A percentile compares a stretch with the other conserved stretches of the same genome.
Conservation (phyloP, 345 rosid genomes). For the Salix suchowensis region DNA sequence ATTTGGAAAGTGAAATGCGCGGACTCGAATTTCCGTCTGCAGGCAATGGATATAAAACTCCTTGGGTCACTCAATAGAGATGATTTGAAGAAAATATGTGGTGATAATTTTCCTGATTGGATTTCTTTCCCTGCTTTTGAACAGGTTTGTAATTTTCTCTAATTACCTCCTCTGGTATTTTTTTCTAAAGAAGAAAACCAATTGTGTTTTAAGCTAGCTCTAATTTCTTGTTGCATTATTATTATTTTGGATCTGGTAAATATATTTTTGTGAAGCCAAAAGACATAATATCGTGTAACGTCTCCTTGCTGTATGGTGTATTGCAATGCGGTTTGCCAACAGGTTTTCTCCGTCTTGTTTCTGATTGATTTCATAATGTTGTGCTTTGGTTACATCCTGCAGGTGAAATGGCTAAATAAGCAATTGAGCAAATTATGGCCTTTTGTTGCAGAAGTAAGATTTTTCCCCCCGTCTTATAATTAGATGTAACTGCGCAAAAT, state of each 20-base stretch:
- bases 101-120: constrained; percentile 96
- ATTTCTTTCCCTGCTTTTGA: constrained; percentile 97
- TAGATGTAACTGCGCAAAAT: constrained; percentile 5
- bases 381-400: constrained; percentile 21
- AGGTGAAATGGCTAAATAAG: constrained; percentile 99
- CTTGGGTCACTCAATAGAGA: constrained; percentile 44
- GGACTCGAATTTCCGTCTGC: constrained; percentile 10
- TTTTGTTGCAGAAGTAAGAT: constrained; percentile 81
- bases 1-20: background rate
- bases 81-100: constrained; percentile 84
- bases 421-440: constrained; percentile 95
- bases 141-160: constrained; percentile 50
- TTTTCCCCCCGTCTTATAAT: constrained; percentile 11
- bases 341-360: background rate
- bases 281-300: no score
- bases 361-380: background rate
- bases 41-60: constrained; percentile 94
- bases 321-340: background rate
- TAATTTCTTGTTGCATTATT: background rate
- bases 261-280: background rate
- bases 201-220: background rate
- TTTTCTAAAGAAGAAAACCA: background rate
- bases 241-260: background rate
- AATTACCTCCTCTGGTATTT: background rate
- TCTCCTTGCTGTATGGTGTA: background rate